Base-by-base conservation (phyloP, 2,329 filamentous ascomycete species). In the Polytolypa hystricis region DNA sequence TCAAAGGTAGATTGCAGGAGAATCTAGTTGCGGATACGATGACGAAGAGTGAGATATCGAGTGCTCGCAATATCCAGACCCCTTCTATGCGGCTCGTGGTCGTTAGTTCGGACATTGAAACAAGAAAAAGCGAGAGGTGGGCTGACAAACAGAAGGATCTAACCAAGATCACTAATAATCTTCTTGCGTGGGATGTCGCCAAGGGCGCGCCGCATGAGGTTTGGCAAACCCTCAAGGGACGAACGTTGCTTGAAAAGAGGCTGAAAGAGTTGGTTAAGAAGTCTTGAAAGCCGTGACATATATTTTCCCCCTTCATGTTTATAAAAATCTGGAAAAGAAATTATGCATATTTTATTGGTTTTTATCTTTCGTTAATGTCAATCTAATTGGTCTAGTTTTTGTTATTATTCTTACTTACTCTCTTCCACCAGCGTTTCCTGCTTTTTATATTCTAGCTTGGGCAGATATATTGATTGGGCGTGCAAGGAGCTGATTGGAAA, bases 1-100 rank as follows among this genome's bases (percentile, higher is more conserved):
- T 95, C 58, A 94, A 93, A 57, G 82, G 86, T 4, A 84, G 87
- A 60, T 69, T 98, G 38, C 91, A 98, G 61, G 91, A 98, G 64
- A 89, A 81, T 46, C 69, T 96, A 1, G 85, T 95, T 20, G 87
- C 87, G 0, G 74, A 79, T 46, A 84, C 83, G 1, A 75, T 96
- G 47, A 85, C 85, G 10, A 81, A 79, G 57, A 83, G 83, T 21
- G 91, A 98, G 52, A 77, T 93, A 12, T 66, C 71, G 30, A 82
- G 79, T 41, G 85, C 85, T 40, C 70, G 81, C 15, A 78, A 79
- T 31, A 91, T 96, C 36, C 84, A 94, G 60, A 71, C 73, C 40
- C 69, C 69, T n/a, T 68, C 82, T 40, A 83, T 81, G 10, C 81
- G 85, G 5, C 63, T 96, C 26, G 79, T 79, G 2, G 66, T 98